A percentile compares a stretch with the other conserved stretches of the same genome.
Conservation (phyloP, 1,284 basidiomycete species). For the Amylostereum chailletii region DNA sequence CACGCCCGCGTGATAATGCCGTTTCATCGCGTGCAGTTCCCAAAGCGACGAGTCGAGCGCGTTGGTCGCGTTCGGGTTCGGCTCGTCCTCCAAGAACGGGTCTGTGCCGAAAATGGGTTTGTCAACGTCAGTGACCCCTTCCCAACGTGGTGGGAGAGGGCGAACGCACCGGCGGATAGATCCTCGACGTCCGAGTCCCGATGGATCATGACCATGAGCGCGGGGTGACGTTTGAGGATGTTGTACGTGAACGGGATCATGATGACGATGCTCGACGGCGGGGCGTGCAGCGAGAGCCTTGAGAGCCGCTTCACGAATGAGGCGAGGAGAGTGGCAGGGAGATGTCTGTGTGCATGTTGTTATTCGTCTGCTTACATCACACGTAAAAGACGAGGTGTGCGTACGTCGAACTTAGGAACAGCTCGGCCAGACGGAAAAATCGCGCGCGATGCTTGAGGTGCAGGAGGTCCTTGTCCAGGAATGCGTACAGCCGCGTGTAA, state of each 20-base stretch:
- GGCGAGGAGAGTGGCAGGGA: conserved; percentile 84
- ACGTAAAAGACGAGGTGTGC: conserved; percentile 20
- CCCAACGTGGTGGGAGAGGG: neutral
- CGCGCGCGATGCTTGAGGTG: conserved; percentile 90
- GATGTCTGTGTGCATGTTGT: conserved; percentile 44
- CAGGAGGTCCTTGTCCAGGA: conserved; percentile 80
- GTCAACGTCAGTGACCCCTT: neutral
- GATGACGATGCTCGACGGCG: conserved; percentile 87
- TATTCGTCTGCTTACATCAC: conserved; percentile 1
- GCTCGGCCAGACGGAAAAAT: conserved; percentile 89
- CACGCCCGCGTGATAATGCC: conserved; percentile 82
- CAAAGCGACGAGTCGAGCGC: conserved; percentile 87
- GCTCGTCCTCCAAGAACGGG: conserved; percentile 63
- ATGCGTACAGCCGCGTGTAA: conserved; percentile 88
- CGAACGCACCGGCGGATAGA: conserved; percentile 26
- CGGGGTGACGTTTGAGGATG: conserved; percentile 86
- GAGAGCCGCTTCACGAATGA: conserved; percentile 92
- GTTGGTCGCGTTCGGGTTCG: conserved; percentile 68
- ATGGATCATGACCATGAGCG: conserved; percentile 91
- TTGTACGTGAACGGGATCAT: conserved; percentile 95
- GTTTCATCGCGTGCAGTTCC: conserved; percentile 78
- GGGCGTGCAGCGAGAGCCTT: conserved; percentile 75
- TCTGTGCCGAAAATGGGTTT: conserved; percentile 34
- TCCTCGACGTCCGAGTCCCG: conserved; percentile 39
- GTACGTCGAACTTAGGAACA: conserved; percentile 86